Conservation (phyloP, 306 rosid species). For the Rubus idaeus region DNA sequence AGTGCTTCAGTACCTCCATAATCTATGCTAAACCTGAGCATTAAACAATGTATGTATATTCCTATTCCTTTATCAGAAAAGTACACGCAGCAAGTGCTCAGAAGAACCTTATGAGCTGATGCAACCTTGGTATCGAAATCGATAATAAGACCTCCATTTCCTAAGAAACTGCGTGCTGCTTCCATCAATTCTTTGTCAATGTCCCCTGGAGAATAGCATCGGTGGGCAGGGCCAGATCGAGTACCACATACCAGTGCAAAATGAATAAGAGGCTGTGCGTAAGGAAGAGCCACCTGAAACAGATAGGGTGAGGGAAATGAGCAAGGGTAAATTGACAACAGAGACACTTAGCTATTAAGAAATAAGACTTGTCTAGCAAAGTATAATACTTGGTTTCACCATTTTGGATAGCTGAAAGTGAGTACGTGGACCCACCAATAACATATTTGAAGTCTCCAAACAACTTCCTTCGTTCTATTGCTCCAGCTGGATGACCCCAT, state of each 20-base stretch:
- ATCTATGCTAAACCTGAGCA: slow-evolving; percentile 76
- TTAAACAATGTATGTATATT: neutral
- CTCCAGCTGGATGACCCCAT: slow-evolving; percentile 77
- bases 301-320: slow-evolving; percentile 18
- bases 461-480: slow-evolving; percentile 73
- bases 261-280: slow-evolving; percentile 84
- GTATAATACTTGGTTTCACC: slow-evolving; percentile 29
- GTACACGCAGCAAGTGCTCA: neutral
- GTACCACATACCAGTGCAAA: slow-evolving; percentile 74
- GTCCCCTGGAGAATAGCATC: slow-evolving; percentile 73
- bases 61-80: neutral
- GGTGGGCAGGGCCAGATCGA: slow-evolving; percentile 75
- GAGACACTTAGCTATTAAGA: neutral
- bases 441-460: slow-evolving; percentile 82
- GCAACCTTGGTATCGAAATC: slow-evolving; percentile 56
- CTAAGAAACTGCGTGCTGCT: slow-evolving; percentile 62
- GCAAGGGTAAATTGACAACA: neutral
- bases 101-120: slow-evolving; percentile 35
- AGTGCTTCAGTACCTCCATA: slow-evolving; percentile 78
- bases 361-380: neutral
- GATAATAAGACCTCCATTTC: slow-evolving; percentile 60
- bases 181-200: slow-evolving; percentile 75
- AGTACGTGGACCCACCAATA: slow-evolving; percentile 73
- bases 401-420: slow-evolving; percentile 89
- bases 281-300: slow-evolving; percentile 76